Conservation (phyloP, 2,329 filamentous ascomycete species). For the Calonectria multiphialidica region DNA sequence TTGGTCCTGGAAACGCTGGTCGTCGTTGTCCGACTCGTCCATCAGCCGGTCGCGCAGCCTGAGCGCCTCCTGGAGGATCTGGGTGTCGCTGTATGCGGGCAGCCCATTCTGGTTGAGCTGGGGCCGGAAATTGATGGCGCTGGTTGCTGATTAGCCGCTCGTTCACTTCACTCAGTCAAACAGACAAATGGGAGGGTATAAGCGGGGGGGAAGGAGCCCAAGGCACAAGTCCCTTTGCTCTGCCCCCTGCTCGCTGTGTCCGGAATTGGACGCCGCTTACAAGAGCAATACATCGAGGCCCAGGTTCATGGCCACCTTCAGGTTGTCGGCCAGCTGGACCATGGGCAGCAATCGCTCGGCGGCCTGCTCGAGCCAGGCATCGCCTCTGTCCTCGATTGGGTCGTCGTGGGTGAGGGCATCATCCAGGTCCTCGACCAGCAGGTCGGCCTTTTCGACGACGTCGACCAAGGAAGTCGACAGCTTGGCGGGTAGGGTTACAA, state of each 20-base stretch:
- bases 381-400: slow-evolving; percentile 25
- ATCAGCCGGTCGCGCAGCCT: slow-evolving; percentile 33
- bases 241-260: not conserved
- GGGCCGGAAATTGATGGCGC: slow-evolving; percentile 40
- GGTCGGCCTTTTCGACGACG: slow-evolving; percentile 33
- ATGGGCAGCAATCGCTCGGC: slow-evolving; percentile 38
- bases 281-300: slow-evolving; percentile 38
- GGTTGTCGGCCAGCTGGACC: slow-evolving; percentile 31
- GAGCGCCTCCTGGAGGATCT: slow-evolving; percentile 41
- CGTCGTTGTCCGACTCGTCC: slow-evolving; percentile 34
- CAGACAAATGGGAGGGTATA: not conserved
- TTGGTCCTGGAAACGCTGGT: slow-evolving; percentile 34
- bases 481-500: slow-evolving; percentile 24
- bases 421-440: slow-evolving; percentile 37
- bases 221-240: not conserved
- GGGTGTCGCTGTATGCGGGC: slow-evolving; percentile 43
- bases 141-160: slow-evolving; percentile 22
- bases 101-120: slow-evolving; percentile 33
- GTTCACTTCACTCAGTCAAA: not conserved
- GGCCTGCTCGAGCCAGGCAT: slow-evolving; percentile 39
- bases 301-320: slow-evolving; percentile 40
- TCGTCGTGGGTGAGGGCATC: slow-evolving; percentile 35
- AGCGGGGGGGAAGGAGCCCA: not conserved
- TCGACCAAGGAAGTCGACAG: slow-evolving; percentile 29
- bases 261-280: slow-evolving; percentile 23